Evolutionary conservation across 768 basidiomycete genomes (phyloP), one percentile per base, ranked within the genome.

Genomic region (Chlorophyllum brunneum): DNA sequence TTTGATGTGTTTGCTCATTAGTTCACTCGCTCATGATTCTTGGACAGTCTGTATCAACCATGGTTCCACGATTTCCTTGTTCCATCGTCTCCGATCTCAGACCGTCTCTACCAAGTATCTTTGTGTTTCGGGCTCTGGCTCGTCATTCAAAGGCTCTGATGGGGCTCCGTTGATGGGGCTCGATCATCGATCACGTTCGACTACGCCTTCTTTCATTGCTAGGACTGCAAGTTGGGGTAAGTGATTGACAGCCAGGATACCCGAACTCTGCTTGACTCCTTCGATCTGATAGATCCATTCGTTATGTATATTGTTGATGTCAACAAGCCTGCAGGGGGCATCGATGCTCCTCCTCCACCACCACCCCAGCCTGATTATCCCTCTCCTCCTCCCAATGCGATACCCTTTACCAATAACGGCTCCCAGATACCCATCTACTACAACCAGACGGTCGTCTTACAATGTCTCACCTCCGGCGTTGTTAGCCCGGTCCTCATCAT

Each of bases 241-340:
- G 81, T 67, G 54, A 44, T 62, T 46, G 56, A 42, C 48, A 24
- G 13, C 24, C 27, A 38, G 40, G 20, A 36, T 56, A 40, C 51
- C 37, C 30, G 56, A 48, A 43, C 24, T 42, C 42, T 31, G 33
- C 34, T 33, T 46, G 43, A 54, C 50, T 54, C 27, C 47, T 48
- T 18, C n/a, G 27, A 22, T 49, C 22, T 48, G 59, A 0, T 59
- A 89, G 88, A 95, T 70, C 88, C 93, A 0, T 98, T 97, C 70
- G 84, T 98, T 61, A 91, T 98, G 80, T 98, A 97, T 74, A 93
- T 97, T 56, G 94, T 97, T 56, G 94, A 98, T 67, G 89, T 93
- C 56, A 86, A 82, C 70, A 88, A 87, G 63, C 88, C 92, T 16
- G 77, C 81, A 16, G 85, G 85, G 24, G 85, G 85, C 11, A 82